Base-by-base conservation (phyloP, 1,284 basidiomycete species). In the Hymenochaete sp. region DNA sequence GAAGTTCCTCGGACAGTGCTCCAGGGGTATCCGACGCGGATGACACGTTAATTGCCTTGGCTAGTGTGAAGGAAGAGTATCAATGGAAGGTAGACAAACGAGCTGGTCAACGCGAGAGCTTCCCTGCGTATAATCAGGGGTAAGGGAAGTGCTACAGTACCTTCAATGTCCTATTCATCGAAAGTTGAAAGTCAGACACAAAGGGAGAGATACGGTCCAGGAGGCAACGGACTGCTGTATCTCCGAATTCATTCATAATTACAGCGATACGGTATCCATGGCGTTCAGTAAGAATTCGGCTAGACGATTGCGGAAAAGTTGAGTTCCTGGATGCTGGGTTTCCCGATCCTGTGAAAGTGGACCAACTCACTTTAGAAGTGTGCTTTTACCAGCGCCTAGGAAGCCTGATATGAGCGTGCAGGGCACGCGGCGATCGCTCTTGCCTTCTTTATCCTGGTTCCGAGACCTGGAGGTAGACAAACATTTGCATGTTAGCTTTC, bases 251-350 rank as follows among this genome's bases (percentile, higher is more conserved):
- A 59, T 96, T 97, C 90, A 97, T 93, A 56, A 96, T 95, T 19
- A 97, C 93, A 3, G 93, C 93, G 52, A 97, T 95, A 32, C 87
- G 78, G 58, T 92, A 90, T 1, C 93, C 92, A 72, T 96, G 93
- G 37, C 82, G 72, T 57, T 90, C 89, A 3, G 86, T 93, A 50
- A 97, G 67, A 51, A 96, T 93, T 28, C 90, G 81, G 55, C 86
- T 90, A 44, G 2, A 44, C 19, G 14, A 25, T 28, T 19, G n/a
- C 16, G 31, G n/a, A 43, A 31, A 42, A 42, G 39, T n/a, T n/a
- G n/a, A n/a, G n/a, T n/a, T n/a, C n/a, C n/a, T n/a, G n/a, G n/a
- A n/a, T n/a, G n/a, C n/a, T n/a, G n/a, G n/a, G n/a, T n/a, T n/a
- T n/a, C n/a, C n/a, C n/a, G n/a, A n/a, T n/a, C n/a, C 28, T 3